Percentiles rank a stretch among this genome's conserved stretches.
Evolutionary conservation across 177 flowering plant genomes (phyloP).

Genomic region (Tripterygium wilfordii): DNA sequence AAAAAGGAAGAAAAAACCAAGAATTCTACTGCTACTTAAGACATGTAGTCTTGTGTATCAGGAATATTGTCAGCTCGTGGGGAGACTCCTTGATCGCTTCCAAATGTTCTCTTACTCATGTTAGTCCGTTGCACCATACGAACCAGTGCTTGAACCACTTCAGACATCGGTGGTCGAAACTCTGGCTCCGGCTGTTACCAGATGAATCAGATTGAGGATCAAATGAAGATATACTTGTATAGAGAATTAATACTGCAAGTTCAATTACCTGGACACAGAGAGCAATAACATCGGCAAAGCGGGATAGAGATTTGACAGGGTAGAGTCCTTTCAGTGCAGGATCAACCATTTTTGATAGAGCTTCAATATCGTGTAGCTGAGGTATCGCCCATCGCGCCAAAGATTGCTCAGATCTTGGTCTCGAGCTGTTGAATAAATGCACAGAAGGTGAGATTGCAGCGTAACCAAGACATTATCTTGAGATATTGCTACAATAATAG

Average conservation of each 20-base stretch:
- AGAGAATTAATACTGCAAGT: too few relatives aligned
- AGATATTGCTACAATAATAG: neutral
- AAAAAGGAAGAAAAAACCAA: too few relatives aligned
- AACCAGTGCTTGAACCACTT: constrained; percentile 84
- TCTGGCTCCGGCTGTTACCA: constrained; percentile 75
- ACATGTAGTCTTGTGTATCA: constrained; percentile 28
- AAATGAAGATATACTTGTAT: too few relatives aligned
- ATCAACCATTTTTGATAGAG: constrained; percentile 91
- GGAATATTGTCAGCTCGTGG: constrained; percentile 23
- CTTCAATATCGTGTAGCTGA: constrained; percentile 98
- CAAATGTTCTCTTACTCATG: constrained; percentile 82
- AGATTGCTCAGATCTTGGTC: constrained; percentile 84
- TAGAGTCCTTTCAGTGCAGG: constrained; percentile 84
- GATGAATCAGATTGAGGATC: neutral
- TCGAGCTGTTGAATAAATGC: constrained; percentile 43
- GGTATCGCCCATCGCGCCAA: constrained; percentile 97
- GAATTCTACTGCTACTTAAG: too few relatives aligned
- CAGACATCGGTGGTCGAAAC: constrained; percentile 97
- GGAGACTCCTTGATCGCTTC: constrained; percentile 30
- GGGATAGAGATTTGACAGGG: constrained; percentile 92
- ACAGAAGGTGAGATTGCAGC: neutral
- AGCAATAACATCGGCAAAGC: constrained; percentile 95
- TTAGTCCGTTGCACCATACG: constrained; percentile 77
- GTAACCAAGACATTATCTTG: neutral
- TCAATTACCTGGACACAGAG: constrained; percentile 96